Evolutionary conservation across 176 grass and related monocot species (phyloP).

Genomic region (Hyparrhenia diplandra): DNA sequence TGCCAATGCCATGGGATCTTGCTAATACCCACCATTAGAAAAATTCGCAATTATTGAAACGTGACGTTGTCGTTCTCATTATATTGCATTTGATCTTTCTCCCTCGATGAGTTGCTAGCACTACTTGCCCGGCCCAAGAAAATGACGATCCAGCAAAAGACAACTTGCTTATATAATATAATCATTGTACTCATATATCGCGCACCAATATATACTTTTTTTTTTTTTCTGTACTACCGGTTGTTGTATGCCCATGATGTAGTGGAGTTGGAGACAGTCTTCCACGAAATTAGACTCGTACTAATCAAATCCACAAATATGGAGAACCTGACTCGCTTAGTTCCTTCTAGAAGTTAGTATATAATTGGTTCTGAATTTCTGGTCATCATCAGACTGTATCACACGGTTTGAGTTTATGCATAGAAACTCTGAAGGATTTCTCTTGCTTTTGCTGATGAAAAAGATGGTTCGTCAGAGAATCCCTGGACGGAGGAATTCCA

Average conservation of each 20-base stretch:
- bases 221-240: not conserved
- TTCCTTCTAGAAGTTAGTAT: not conserved
- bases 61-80: constrained; percentile 18
- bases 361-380: not conserved
- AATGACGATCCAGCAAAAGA: not conserved
- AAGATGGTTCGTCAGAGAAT: not conserved
- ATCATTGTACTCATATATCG: not conserved
- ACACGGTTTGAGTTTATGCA: not conserved
- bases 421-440: not conserved
- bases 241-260: not conserved
- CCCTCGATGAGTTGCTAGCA: not conserved
- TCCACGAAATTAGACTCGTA: not conserved
- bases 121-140: not conserved
- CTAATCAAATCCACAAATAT: not conserved
- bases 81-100: not conserved
- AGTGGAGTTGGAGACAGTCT: not conserved
- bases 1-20: not conserved
- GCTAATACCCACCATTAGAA: not conserved
- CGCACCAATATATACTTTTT: not conserved
- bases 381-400: not conserved
- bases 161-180: constrained; percentile 4
- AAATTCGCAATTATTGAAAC: constrained; percentile 5
- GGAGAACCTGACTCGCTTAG: not conserved
- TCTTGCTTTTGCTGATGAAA: not conserved
- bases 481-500: not conserved